Evolutionary conservation across 2,329 filamentous ascomycete species (phyloP), one percentile per base, ranked within the genome.

Genomic region (Paecilomyces niveus): DNA sequence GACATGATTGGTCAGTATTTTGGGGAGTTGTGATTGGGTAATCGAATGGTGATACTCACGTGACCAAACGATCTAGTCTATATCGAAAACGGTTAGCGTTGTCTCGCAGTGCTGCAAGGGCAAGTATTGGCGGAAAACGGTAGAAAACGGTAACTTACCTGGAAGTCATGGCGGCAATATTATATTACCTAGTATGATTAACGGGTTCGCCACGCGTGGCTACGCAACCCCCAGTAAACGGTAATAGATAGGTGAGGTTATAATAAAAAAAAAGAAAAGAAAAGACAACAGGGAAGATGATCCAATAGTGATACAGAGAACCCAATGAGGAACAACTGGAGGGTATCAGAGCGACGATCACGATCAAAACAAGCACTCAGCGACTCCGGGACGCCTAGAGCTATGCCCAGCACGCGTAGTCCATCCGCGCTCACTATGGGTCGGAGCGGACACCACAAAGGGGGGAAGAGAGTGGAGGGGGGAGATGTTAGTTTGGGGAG

Each of bases 11-110:
- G 66, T 71, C 57, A 70, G 69, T 67, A 18, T 18, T 2, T 4
- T 3, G 1, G 39, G 15, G 3, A 50, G 31, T 39, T 3, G 24
- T 29, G 54, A 52, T 60, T 52, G 50, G 54, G 6, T 45, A 22
- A 45, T 21, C 45, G 54, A 49, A 51, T 49, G 58, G 39, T 54
- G 53, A 53, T 49, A 88, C 89, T 85, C 83, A 92, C 89, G 89
- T 92, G 81, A 93, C 89, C 68, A 93, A 83, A 73, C 89, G 86
- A 80, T 92, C 89, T 70, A 93, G 85, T 83, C 89, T 91, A 69
- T 61, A 31, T 18, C 60, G 58, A 63, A 64, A 66, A 59, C 55
- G 61, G 70, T 75, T 72, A 77, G 72, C 63, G 64, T n/a, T 67
- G 53, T 55, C 29, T 53, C n/a, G 1, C 39, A 22, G 15, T 7